Conservation (phyloP, 2,329 filamentous ascomycete species). For the Phyllosticta ampelicida region DNA sequence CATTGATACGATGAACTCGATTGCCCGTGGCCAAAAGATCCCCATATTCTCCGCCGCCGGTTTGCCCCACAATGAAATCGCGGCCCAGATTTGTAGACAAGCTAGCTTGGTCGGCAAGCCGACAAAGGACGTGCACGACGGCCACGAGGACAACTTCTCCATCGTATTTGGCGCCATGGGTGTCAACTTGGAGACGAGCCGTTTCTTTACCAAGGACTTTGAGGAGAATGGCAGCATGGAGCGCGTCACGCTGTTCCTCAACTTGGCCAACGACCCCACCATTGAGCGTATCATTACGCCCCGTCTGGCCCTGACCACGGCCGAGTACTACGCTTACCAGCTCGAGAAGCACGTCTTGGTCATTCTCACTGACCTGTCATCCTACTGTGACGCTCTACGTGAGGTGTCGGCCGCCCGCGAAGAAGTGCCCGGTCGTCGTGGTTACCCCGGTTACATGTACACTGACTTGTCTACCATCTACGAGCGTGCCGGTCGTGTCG, state of each 20-base stretch:
- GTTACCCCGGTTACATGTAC: slow-evolving; percentile 99
- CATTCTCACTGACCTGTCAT: slow-evolving; percentile 94
- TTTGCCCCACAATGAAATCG: slow-evolving; percentile 99
- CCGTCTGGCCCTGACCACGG: slow-evolving; percentile 92
- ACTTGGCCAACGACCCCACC: slow-evolving; percentile 97
- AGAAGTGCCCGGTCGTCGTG: slow-evolving; percentile 97
- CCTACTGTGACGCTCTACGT: slow-evolving; percentile 97
- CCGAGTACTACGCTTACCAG: slow-evolving; percentile 99
- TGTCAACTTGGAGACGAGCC: slow-evolving; percentile 97
- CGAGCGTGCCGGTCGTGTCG: slow-evolving; percentile 95
- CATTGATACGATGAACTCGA: slow-evolving; percentile 88
- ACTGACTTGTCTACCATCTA: slow-evolving; percentile 99
- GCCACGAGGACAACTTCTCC: slow-evolving; percentile 97
- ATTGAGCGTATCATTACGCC: slow-evolving; percentile 99
- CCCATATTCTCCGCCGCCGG: slow-evolving; percentile 97
- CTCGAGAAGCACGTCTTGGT: slow-evolving; percentile 99
- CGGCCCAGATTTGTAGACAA: slow-evolving; percentile 96
- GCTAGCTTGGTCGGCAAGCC: slow-evolving; percentile 76
- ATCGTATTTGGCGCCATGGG: slow-evolving; percentile 99
- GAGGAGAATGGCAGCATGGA: slow-evolving; percentile 99
- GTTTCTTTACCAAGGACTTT: slow-evolving; percentile 97
- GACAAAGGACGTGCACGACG: slow-evolving; percentile 92
- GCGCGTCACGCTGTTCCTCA: slow-evolving; percentile 93
- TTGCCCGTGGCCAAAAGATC: slow-evolving; percentile 98
- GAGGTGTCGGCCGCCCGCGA: slow-evolving; percentile 96